These are phyloP conservation scores for Psophocarpus tetragonolobus DNA, from an alignment of 306 rosid species.

Conservation along the genomic window DNA sequence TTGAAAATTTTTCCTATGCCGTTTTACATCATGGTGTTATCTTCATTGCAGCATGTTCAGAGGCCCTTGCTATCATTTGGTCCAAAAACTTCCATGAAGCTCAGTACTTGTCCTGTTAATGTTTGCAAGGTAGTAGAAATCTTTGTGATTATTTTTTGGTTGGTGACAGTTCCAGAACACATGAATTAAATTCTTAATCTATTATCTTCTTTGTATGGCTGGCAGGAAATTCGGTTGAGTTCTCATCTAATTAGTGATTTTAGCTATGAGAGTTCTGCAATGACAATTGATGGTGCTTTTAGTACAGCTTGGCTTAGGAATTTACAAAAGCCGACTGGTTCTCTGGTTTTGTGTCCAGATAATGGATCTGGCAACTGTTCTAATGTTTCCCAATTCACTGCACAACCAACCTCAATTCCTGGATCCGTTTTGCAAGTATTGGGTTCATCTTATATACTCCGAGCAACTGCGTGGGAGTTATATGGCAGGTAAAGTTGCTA, in stretches of 20 bases:
- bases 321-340: conserved; percentile 77
- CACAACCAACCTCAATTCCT: conserved; percentile 88
- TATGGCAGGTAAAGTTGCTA: conserved; percentile 77
- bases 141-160: conserved; percentile 35
- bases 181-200: not conserved
- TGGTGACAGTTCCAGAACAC: conserved; percentile 13
- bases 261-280: conserved; percentile 66
- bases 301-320: conserved; percentile 89
- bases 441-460: conserved; percentile 85
- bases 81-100: conserved; percentile 87
- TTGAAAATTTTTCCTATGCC: conserved; percentile 4
- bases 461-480: conserved; percentile 90
- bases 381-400: conserved; percentile 67
- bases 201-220: conserved; percentile 32
- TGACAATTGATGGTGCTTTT: conserved; percentile 81
- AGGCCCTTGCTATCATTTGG: conserved; percentile 92
- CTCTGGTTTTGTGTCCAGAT: conserved; percentile 64
- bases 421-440: conserved; percentile 85
- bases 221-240: conserved; percentile 87
- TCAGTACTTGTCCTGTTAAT: conserved; percentile 74
- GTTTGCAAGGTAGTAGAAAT: conserved; percentile 77
- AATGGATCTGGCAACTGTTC: conserved; percentile 58
- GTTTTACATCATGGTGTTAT: conserved; percentile 28
- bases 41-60: conserved; percentile 82
- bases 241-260: conserved; percentile 84